Base-by-base conservation (phyloP, 2,329 filamentous ascomycete species). In the Pseudogymnoascus sp. region DNA sequence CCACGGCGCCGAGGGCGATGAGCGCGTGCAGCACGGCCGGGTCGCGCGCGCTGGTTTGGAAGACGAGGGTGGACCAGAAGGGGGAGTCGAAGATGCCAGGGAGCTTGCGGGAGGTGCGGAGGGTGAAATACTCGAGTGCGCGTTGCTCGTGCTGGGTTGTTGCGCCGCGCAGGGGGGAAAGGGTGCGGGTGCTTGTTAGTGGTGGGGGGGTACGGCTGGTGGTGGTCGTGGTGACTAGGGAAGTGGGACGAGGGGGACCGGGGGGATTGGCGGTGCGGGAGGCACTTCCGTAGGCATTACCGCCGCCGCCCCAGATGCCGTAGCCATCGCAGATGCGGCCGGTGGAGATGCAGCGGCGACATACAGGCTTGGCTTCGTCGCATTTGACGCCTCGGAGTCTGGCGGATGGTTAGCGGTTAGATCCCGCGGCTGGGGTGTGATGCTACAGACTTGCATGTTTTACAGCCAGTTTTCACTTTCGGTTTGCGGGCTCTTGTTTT, bases 361-460 rank as follows among this genome's bases (percentile, higher is more conserved):
- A 85, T 39, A 70, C 73, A 1, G 82, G 82, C 62, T 80, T 82
- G 16, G 71, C 73, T 71, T 84, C 82, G 65, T 83, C 82, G 69
- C 82, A 85, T 69, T 84, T 84, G 62, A 84, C 78, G 63, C 82
- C 80, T 52, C 82, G 79, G 33, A 82, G 77, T 70, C 81, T 83
- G 61, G 63, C 74, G 74, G 62, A 60, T 52, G 60, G 62, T 63
- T 60, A 63, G 38, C 60, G 62, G 64, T 61, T 67, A 64, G 59
- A 67, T 38, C 49, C 35, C 55, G 36, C 55, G 28, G 60, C 66
- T 59, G 62, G 63, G 55, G 67, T 55, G 9, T 33, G 62, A 58
- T 22, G 61, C 63, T 35, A 49, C 42, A 14, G 19, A 78, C 76
- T 75, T 75, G 74, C 76, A 78, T 60, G 76, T 78, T 67, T 64